phyloP scores from a whole-genome alignment of 176 grass and related monocot species.

The Miscanthus lutarioriparius region DNA sequence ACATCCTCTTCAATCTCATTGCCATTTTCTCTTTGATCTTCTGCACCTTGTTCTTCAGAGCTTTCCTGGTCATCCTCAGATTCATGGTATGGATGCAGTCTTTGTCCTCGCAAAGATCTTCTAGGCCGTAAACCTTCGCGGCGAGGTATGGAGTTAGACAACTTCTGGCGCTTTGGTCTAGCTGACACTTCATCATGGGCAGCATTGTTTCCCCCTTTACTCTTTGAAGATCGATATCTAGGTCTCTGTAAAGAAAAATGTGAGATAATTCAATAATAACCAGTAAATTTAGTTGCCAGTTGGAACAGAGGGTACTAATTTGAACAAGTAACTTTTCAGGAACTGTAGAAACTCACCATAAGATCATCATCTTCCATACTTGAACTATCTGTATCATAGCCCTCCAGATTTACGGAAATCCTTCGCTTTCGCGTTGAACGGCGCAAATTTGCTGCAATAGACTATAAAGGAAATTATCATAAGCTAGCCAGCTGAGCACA shows the following conservation, averaged over 20 bases:
- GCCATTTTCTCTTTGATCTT: slow-evolving; percentile 79
- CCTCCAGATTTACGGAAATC: slow-evolving; percentile 86
- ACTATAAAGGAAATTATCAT: slow-evolving; percentile 58
- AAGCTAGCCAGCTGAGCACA: slow-evolving; percentile 22
- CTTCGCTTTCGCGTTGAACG: slow-evolving; percentile 95
- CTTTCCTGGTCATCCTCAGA: slow-evolving; percentile 84
- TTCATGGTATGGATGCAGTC: slow-evolving; percentile 65
- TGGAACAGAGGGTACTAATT: slow-evolving; percentile 4
- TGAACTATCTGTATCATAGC: slow-evolving; percentile 84
- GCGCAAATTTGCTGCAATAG: slow-evolving; percentile 78
- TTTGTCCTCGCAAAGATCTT: slow-evolving; percentile 60
- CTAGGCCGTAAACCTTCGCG: slow-evolving; percentile 93
- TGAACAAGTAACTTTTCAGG: slow-evolving; percentile 8
- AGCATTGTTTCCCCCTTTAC: slow-evolving; percentile 61
- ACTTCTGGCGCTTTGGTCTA: slow-evolving; percentile 56
- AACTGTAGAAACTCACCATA: slow-evolving; percentile 69
- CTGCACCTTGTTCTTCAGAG: slow-evolving; percentile 61
- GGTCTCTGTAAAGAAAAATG: slow-evolving; percentile 48
- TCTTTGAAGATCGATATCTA: slow-evolving; percentile 81
- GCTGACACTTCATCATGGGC: slow-evolving; percentile 47
- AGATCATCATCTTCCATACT: slow-evolving; percentile 96
- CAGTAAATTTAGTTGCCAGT: not conserved
- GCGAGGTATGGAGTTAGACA: slow-evolving; percentile 66
- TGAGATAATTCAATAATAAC: slow-evolving; percentile 3
- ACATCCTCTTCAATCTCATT: slow-evolving; percentile 88